Base-by-base conservation (phyloP, 148 eudicot genomes). In the Tetragonia tetragonoides region DNA sequence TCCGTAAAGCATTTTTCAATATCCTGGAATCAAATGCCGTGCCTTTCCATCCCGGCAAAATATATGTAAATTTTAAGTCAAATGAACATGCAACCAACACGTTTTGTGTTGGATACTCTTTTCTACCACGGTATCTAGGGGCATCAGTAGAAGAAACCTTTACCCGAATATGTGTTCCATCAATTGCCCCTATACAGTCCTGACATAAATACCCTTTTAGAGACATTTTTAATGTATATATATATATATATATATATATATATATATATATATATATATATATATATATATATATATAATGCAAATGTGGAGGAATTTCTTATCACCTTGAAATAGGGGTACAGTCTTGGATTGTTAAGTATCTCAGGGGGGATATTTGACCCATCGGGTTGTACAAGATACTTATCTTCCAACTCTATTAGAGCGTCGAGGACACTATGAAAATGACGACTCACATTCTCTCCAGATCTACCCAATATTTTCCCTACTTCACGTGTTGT, bases 111-210 rank as follows among this genome's bases (percentile, higher is more conserved):
- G 65, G 64, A 62, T 53, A 66, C 21, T 5, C 28, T 68, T 68
- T 77, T 34, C 73, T 42, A 67, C 73, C 75, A 46, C 75, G 60
- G 61, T 57, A 69, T 24, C 68, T 69, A 54, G 73, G 39, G n/a
- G 72, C 74, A 66, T 64, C n/a, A 7, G 24, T 66, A 54, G 53
- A 10, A 46, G 73, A 56, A 15, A 77, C 73, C 9, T 66, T 54
- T 18, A 57, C 79, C 28, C 53, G 65, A 7, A 77, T 53, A 12
- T 77, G 56, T 54, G 73, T 66, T n/a, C n/a, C n/a, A n/a, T n/a
- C n/a, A n/a, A n/a, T n/a, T n/a, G n/a, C n/a, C n/a, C n/a, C n/a
- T n/a, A n/a, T n/a, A n/a, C n/a, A n/a, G n/a, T n/a, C n/a, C n/a
- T n/a, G n/a, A n/a, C n/a, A n/a, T n/a, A n/a, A n/a, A n/a, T n/a